Conservation (phyloP, 176 grass and related monocot species). For the Oryza meridionalis region DNA sequence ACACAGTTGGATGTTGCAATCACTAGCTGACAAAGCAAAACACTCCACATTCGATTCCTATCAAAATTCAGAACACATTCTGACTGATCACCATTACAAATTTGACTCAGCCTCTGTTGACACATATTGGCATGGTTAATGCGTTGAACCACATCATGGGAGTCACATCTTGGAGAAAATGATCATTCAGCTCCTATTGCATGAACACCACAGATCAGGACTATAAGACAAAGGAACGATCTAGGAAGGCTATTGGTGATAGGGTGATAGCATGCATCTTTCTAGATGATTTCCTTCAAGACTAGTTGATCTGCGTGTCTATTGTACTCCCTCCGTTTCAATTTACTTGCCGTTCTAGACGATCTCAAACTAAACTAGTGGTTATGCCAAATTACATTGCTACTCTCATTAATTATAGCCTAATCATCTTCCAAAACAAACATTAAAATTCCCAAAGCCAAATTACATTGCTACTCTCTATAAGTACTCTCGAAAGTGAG, state of each 20-base stretch:
- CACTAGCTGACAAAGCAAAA: conserved; percentile 21
- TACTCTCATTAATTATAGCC: no score
- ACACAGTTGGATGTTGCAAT: conserved; percentile 18
- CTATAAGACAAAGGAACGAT: conserved; percentile 6
- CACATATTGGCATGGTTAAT: not conserved
- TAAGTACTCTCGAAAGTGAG: no score
- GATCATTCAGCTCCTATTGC: not conserved
- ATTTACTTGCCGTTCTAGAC: no score
- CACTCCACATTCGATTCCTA: not conserved
- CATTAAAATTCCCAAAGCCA: no score
- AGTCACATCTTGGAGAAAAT: conserved; percentile 14
- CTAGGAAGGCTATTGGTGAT: conserved; percentile 6
- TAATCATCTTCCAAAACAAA: no score
- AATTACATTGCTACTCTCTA: no score
- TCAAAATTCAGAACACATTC: not conserved
- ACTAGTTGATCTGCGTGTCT: not conserved
- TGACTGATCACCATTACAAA: conserved; percentile 25
- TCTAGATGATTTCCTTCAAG: not conserved
- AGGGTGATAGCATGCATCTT: not conserved
- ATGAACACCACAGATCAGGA: conserved; percentile 18
- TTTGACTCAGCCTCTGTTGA: conserved; percentile 5
- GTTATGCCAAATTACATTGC: no score
- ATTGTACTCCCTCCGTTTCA: not conserved
- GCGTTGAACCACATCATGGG: conserved; percentile 18
- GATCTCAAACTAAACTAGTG: no score